Base-by-base conservation (phyloP, 140 eudicot genomes). In the Ambrosia hybrid region DNA sequence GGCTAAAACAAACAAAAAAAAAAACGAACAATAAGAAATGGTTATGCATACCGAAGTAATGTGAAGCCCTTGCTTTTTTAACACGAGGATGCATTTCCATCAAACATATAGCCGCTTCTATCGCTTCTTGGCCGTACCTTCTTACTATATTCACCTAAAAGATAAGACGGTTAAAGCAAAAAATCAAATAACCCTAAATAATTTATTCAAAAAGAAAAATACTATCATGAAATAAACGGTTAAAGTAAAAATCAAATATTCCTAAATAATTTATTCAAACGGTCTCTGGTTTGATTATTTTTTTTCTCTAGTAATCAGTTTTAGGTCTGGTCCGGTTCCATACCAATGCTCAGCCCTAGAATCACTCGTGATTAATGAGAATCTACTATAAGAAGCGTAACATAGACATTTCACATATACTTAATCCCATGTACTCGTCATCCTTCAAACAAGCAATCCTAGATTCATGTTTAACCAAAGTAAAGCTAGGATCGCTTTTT, bases 101-200 rank as follows among this genome's bases (percentile, higher is more conserved):
- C 65, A 91, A 87, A 73, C 81, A 61, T 65, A 85, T 70, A 53
- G 97, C 97, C 30, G 92, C 97, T 84, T 82, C 79, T 6, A 86
- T 82, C 7, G 78, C 84, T 78, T 88, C 97, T 57, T 80, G 15
- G 34, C 82, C 80, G 77, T 84, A 71, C 33, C 88, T 87, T 70
- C 97, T 81, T 72, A 85, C 89, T 70, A 91, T 85, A 73, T 81
- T 86, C 65, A 91, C 97, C 97, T 91, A 76, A 8, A 80, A 68
- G 36, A 62, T 13, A 11, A 26, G 1, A 12, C 2, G 45, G 4
- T 53, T 67, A 26, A 52, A 60, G 39, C 51, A 39, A 26, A 63
- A 43, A 26, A 9, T 78, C 66, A 72, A 33, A 15, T 46, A 67
- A 41, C 6, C 53, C n/a, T 9, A 48, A 9, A 48, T 48, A 48